Base-by-base conservation (phyloP, 139 green algal species). In the Chlorella sp. region DNA sequence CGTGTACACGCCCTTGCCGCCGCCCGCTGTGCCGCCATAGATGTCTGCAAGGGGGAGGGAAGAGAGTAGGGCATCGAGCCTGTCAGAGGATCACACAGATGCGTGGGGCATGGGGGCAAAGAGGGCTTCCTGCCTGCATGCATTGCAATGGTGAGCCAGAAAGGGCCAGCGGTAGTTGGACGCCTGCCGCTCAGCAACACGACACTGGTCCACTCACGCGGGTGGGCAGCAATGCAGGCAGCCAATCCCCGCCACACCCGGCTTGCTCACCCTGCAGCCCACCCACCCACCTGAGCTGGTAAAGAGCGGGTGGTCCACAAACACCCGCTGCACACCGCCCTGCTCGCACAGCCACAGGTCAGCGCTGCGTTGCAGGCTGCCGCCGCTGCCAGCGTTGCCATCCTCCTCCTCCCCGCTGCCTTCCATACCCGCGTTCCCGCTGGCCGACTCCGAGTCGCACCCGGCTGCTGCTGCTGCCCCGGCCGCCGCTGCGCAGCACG, bases 221-320 rank as follows among this genome's bases (percentile, higher is more conserved):
- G n/a, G n/a, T n/a, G n/a, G n/a, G n/a, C n/a, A n/a, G n/a, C n/a
- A n/a, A n/a, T n/a, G n/a, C n/a, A n/a, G n/a, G n/a, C n/a, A n/a
- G n/a, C n/a, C n/a, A n/a, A n/a, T n/a, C n/a, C n/a, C n/a, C n/a
- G n/a, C n/a, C n/a, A 32, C 42, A 40, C n/a, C 36, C 36, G 11
- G 68, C 30, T 30, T 77, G 7, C 30, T 4, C 26, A n/a, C 76
- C 68, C 68, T 1, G 26, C 68, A 30, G 1, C 21, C 24, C 28
- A 28, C 36, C 24, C 28, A 36, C 75, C 24, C 42, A 78, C 83
- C 83, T 88, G 19, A n/a, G 77, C 73, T 66, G 39, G 36, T 32
- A 79, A 95, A 97, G 0, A 97, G 42, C 0, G 95, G 95, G 86
- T 98, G 97, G 88, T 97, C 93, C 3, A 98, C 95, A 93, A 98